Evolutionary conservation across 2,329 filamentous ascomycete species (phyloP), one percentile per base, ranked within the genome.

Genomic region (Aspergillus chevalieri): DNA sequence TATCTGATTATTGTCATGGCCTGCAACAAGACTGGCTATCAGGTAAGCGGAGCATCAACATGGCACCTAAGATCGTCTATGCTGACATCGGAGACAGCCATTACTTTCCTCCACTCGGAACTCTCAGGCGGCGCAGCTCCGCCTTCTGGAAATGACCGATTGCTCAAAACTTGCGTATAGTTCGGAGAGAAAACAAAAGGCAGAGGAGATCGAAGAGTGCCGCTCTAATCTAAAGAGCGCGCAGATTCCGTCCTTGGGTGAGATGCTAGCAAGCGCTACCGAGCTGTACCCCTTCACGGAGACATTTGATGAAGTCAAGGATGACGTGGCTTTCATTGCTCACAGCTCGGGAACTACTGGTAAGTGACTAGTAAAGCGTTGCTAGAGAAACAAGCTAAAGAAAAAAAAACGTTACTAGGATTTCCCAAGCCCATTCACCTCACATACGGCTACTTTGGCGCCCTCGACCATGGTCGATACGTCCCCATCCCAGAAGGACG

Each of bases 331-430:
- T 12, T 41, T 63, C 6, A 63, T 67, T 14, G 59, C 64, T 30
- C 66, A 68, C 46, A 67, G 64, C n/a, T 67, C 65, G 6, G 66
- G 66, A 9, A 65, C 63, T 3, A 67, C 65, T 14, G 65, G 65
- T 59, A 41, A 38, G 53, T 52, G 15, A 6, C 8, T 24, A 47
- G 10, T 22, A n/a, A 17, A 17, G 17, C 2, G 17, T 17, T 17
- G 17, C 17, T 17, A 17, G 17, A 17, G 17, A 17, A 17, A 17
- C 17, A 17, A 17, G 17, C 17, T 17, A 17, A 17, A n/a, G n/a
- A n/a, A n/a, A n/a, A n/a, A n/a, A 17, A 17, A 17, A 17, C 17
- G 17, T 17, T 17, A 17, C 17, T 17, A 39, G 57, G 58, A 21
- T 36, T 51, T 6, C 59, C 60, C 2, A 60, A 63, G 26, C 58